Evolutionary conservation across 1,284 basidiomycete species (phyloP).

Genomic region (Leccinum insolens): DNA sequence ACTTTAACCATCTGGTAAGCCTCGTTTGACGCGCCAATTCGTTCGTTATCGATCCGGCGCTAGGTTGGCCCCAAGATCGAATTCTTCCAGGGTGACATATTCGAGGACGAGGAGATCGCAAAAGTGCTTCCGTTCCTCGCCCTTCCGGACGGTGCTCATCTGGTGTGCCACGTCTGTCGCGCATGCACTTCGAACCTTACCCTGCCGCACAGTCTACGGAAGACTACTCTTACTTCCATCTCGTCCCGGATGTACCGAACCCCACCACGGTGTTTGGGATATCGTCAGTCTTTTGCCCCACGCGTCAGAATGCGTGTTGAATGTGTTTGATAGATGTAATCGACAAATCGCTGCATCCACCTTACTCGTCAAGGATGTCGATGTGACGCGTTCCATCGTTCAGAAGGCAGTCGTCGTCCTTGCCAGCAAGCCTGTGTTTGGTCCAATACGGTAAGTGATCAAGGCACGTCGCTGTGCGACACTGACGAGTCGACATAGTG

Average conservation of each 20-base stretch:
- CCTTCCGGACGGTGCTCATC: constrained; percentile 94
- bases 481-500: constrained; percentile 45
- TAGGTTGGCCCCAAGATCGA: constrained; percentile 92
- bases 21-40: constrained; percentile 5
- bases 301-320: constrained; percentile 4
- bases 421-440: constrained; percentile 88
- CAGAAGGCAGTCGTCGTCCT: constrained; percentile 98
- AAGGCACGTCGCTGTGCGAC: background rate
- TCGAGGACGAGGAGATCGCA: constrained; percentile 79
- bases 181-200: constrained; percentile 13
- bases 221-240: constrained; percentile 97
- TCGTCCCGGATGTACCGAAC: constrained; percentile 70
- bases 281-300: constrained; percentile 60
- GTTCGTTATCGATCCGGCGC: constrained; percentile 20
- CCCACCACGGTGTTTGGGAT: constrained; percentile 91
- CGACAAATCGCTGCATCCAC: constrained; percentile 88
- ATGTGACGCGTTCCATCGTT: constrained; percentile 94
- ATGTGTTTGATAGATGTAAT: constrained; percentile 70
- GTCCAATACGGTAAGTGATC: constrained; percentile 69
- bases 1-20: constrained; percentile 87
- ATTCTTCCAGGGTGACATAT: constrained; percentile 70
- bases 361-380: constrained; percentile 80
- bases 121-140: constrained; percentile 96
- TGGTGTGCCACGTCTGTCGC: constrained; percentile 53
- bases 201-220: constrained; percentile 70